These are phyloP conservation scores for Xylariaceae sp. DNA, from an alignment of 2,329 filamentous ascomycete genomes.

Conservation along the genomic window DNA sequence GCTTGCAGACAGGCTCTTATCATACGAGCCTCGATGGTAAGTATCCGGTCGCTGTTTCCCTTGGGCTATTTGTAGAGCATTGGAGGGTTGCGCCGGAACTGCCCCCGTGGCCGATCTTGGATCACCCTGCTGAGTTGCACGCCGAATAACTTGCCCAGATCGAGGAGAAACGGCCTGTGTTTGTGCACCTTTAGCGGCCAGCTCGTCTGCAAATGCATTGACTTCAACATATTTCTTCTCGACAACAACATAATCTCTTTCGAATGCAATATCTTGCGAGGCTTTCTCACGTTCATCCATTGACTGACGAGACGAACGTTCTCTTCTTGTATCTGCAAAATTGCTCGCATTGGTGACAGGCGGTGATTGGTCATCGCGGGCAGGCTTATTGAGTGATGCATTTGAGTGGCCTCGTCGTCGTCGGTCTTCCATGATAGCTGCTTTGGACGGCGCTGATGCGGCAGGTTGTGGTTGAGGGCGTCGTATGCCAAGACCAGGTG, in stretches of 20 bases:
- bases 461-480: constrained; percentile 45
- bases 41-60: constrained; percentile 64
- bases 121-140: constrained; percentile 72
- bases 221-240: constrained; percentile 95
- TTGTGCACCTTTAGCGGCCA: constrained; percentile 69
- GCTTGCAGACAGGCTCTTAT: constrained; percentile 67
- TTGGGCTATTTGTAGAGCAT: constrained; percentile 69
- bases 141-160: constrained; percentile 63
- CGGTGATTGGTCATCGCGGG: constrained; percentile 32
- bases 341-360: constrained; percentile 33
- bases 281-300: constrained; percentile 61
- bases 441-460: constrained; percentile 45
- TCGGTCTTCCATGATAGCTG: constrained; percentile 34
- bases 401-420: constrained; percentile 38
- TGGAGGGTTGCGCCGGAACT: constrained; percentile 61
- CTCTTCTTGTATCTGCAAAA: constrained; percentile 31
- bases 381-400: constrained; percentile 33
- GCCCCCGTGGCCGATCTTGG: constrained; percentile 68
- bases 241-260: constrained; percentile 91
- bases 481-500: constrained; percentile 50
- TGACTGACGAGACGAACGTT: constrained; percentile 29
- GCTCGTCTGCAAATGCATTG: constrained; percentile 92
- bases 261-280: constrained; percentile 83
- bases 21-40: constrained; percentile 75
- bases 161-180: constrained; percentile 47